Base-by-base conservation (phyloP, 2,329 filamentous ascomycete species). In the Aspergillus ustus region DNA sequence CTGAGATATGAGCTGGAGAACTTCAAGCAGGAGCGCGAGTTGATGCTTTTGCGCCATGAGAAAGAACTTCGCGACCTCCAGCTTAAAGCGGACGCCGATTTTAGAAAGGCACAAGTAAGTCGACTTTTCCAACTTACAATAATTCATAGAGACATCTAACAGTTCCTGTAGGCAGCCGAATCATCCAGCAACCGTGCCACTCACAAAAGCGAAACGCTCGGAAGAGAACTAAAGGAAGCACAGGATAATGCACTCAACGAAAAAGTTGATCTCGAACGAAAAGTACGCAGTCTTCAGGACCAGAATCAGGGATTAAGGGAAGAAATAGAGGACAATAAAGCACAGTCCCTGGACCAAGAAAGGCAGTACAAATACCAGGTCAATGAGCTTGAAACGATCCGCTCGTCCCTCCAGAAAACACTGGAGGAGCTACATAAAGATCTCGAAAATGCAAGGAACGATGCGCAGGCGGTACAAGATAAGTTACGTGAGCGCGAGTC, bases 1-100 rank as follows among this genome's bases (percentile, higher is more conserved):
- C 81, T 97, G 54, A 89, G 89, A 64, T 99, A 97, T 79, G 92
- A 94, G 61, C 84, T 97, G 67, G 91, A 93, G 70, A 94, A 91
- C 19, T 81, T 91, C 57, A 93, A 94, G 70, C 92, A 97, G 69
- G 94, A 98, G 72, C 89, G 91, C 69, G 92, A 96, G 61, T 85
- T 97, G 70, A 82, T 88, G 52, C 84, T 87, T 9, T 83, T 97
- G 17, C 89, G 92, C 64, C 91, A 95, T 69, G 90, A 92, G 66
- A 91, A 91, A 69, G 94, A 97, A 70, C 77, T 97, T 22, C 88
- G 94, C 64, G 92, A 96, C 59, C 84, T 89, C 1, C 89, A 91
- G 67, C 84, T 89, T 52, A 91, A 90, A 65, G 90, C 91, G n/a
- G 93, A 97, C 70, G 89, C 91, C 8, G 93, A 97, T 72, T 93